Evolutionary conservation across 345 rosid species (phyloP).

Genomic region (Eucalyptus decipiens): DNA sequence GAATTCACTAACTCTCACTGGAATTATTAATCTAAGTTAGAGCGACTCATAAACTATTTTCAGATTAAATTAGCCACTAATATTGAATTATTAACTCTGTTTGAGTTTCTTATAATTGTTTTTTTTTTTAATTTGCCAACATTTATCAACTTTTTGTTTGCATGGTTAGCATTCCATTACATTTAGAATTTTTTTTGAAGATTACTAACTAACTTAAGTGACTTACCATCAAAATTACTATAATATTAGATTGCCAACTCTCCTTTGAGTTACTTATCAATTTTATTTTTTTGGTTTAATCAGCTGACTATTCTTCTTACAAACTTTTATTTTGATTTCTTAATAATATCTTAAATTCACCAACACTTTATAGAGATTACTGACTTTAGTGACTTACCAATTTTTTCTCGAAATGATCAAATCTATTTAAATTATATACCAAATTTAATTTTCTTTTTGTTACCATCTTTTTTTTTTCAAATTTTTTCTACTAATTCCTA

Average conservation of each 20-base stretch:
- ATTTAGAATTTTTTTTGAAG: neutral
- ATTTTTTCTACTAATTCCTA: neutral
- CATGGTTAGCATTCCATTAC: neutral
- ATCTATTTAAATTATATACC: neutral
- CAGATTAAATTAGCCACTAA: neutral
- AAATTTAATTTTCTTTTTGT: neutral
- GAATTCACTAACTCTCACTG: neutral
- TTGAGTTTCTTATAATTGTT: neutral
- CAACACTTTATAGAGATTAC: neutral
- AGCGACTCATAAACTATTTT: neutral
- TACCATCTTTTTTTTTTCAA: neutral
- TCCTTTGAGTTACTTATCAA: neutral
- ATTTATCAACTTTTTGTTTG: neutral
- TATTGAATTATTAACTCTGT: neutral
- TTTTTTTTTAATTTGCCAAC: neutral
- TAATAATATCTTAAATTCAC: neutral
- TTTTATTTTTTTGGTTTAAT: neutral
- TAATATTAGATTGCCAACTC: neutral
- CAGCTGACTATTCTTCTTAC: neutral
- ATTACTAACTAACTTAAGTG: neutral
- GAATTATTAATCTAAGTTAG: neutral
- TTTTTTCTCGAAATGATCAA: neutral
- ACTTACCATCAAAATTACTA: neutral
- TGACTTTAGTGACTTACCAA: neutral
- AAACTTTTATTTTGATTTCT: neutral